These are phyloP conservation scores for Microstegium vimineum DNA, from an alignment of 176 grass and related monocot genomes.

Conservation along the genomic window DNA sequence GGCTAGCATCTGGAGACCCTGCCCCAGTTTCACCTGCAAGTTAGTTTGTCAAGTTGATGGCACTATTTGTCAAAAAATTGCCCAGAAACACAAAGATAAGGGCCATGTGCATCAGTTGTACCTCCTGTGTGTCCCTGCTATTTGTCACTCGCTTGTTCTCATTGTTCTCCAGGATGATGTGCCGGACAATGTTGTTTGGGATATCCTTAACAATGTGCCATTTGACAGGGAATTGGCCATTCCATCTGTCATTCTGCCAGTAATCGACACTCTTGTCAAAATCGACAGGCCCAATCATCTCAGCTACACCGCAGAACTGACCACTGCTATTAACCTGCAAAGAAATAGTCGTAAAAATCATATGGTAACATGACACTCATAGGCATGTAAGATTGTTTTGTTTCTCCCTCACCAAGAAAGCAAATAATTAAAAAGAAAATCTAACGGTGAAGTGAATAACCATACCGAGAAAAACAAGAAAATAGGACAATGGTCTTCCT, in stretches of 20 bases:
- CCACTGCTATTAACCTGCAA: conserved; percentile 56
- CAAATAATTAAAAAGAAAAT: not conserved
- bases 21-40: conserved; percentile 64
- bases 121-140: conserved; percentile 67
- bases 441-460: not conserved
- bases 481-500: conserved; percentile 15
- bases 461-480: conserved; percentile 53
- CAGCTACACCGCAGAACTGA: conserved; percentile 62
- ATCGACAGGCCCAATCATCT: conserved; percentile 63
- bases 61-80: not conserved
- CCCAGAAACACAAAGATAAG: not conserved
- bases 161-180: conserved; percentile 64
- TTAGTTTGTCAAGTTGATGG: not conserved
- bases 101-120: not conserved
- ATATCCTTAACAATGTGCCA: conserved; percentile 77
- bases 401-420: not conserved
- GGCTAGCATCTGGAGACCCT: conserved; percentile 62
- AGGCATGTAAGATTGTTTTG: not conserved
- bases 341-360: not conserved
- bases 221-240: conserved; percentile 61
- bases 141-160: conserved; percentile 64
- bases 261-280: conserved; percentile 61
- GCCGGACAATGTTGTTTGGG: conserved; percentile 49
- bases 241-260: conserved; percentile 70
- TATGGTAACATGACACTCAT: not conserved